Conservation (phyloP, 2,329 filamentous ascomycete genomes). For the Pseudocercospora pini-densiflorae region DNA sequence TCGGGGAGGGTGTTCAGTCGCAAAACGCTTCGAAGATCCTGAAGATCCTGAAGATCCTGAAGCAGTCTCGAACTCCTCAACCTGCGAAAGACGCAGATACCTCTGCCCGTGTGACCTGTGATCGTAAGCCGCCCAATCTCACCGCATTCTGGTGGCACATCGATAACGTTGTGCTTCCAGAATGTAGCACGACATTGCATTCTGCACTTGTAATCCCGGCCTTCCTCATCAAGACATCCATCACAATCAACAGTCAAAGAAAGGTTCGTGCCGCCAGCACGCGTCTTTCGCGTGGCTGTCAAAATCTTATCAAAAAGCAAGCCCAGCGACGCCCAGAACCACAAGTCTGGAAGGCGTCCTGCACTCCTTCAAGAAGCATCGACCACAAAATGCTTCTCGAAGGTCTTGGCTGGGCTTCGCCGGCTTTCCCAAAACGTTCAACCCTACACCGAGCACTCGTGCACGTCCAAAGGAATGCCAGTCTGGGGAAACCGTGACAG, state of each 20-base stretch:
- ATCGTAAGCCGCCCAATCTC: not conserved
- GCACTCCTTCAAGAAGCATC: not conserved
- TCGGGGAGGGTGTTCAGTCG: not conserved
- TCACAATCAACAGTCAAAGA: not conserved
- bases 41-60: not conserved
- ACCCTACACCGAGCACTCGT: not conserved
- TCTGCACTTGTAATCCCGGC: not conserved
- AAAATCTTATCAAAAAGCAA: not conserved
- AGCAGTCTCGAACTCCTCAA: not conserved
- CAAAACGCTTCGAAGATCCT: too few relatives aligned
- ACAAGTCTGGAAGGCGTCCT: not conserved
- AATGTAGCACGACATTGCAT: not conserved
- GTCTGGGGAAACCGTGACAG: not conserved
- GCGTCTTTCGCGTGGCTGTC: not conserved
- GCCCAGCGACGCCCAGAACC: not conserved
- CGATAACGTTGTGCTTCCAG: not conserved
- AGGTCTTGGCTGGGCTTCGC: not conserved
- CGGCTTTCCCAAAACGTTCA: not conserved
- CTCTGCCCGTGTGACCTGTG: not conserved
- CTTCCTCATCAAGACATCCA: not conserved
- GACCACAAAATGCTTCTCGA: not conserved
- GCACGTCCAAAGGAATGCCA: not conserved
- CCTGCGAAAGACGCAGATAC: too few relatives aligned
- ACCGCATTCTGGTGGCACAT: not conserved
- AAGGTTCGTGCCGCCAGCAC: not conserved